Evolutionary conservation across 768 basidiomycete species (phyloP).

Genomic region (Panellus pusillus): DNA sequence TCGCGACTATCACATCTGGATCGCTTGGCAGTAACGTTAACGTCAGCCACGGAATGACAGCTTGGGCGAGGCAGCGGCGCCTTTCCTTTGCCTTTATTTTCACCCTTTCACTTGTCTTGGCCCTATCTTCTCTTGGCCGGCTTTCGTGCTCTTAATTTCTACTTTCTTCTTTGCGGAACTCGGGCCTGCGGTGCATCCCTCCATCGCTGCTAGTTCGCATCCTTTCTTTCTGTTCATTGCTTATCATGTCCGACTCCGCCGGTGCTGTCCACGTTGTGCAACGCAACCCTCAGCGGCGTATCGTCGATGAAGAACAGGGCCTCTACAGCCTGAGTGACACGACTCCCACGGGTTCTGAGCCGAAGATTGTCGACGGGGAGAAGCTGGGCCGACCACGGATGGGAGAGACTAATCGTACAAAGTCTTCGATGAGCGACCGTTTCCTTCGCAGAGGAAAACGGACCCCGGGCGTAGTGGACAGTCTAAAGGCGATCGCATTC

Average conservation of each 20-base stretch:
- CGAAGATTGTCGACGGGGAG: neutral
- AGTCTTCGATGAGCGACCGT: constrained; percentile 29
- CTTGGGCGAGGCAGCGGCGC: too few species aligned
- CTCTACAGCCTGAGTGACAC: neutral
- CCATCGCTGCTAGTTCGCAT: neutral
- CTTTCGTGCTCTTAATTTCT: too few species aligned
- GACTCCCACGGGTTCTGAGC: neutral
- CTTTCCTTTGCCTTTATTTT: too few species aligned
- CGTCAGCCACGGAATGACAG: too few species aligned
- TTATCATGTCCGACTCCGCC: constrained; percentile 2
- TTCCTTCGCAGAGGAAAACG: constrained; percentile 48
- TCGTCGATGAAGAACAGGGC: constrained; percentile 18
- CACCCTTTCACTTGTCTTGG: too few species aligned
- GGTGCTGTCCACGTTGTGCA: constrained; percentile 1
- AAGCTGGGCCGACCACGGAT: neutral
- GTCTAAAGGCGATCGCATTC: constrained; percentile 44
- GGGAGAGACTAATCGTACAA: neutral
- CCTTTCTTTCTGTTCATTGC: neutral
- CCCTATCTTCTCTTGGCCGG: too few species aligned
- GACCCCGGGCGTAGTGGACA: constrained; percentile 43
- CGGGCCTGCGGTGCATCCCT: neutral
- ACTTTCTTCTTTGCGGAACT: neutral
- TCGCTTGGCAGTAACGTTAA: too few species aligned
- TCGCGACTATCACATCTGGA: too few species aligned
- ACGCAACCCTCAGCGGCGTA: constrained; percentile 9